Conservation (phyloP, 495 filamentous ascomycete genomes). For the Pseudomonodictys pantanalensis region DNA sequence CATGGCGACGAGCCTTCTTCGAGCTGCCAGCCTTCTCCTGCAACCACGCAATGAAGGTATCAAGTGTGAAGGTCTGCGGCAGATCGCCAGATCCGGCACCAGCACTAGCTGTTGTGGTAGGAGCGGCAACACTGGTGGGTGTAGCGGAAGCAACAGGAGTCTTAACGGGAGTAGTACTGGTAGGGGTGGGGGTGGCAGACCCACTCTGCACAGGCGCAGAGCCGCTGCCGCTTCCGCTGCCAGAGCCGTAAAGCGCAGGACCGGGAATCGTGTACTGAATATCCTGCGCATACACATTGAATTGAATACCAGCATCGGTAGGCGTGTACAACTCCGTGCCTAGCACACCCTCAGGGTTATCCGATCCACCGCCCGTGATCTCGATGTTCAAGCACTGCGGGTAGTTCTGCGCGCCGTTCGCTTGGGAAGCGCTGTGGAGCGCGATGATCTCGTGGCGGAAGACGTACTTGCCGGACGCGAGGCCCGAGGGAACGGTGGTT, state of each 20-base stretch:
- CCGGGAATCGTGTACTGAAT: conserved; percentile 27
- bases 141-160: background rate
- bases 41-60: background rate
- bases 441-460: conserved; percentile 33
- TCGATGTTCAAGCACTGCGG: conserved; percentile 31
- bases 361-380: conserved; percentile 21
- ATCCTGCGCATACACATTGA: conserved; percentile 17
- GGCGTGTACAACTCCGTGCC: conserved; percentile 18
- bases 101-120: conserved; percentile 3
- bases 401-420: conserved; percentile 30
- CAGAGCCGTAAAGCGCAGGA: conserved; percentile 12
- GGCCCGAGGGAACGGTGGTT: conserved; percentile 18
- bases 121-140: background rate
- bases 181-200: background rate
- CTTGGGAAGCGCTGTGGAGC: conserved; percentile 13
- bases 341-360: conserved; percentile 12
- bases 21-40: background rate
- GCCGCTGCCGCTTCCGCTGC: background rate
- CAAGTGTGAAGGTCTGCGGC: background rate
- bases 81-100: background rate
- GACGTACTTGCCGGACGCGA: conserved; percentile 29
- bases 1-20: background rate
- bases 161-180: background rate
- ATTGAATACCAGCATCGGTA: conserved; percentile 20
- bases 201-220: background rate